These are phyloP conservation scores for Thecaphora frezii DNA, from an alignment of 1,284 basidiomycete species.

Conservation along the genomic window DNA sequence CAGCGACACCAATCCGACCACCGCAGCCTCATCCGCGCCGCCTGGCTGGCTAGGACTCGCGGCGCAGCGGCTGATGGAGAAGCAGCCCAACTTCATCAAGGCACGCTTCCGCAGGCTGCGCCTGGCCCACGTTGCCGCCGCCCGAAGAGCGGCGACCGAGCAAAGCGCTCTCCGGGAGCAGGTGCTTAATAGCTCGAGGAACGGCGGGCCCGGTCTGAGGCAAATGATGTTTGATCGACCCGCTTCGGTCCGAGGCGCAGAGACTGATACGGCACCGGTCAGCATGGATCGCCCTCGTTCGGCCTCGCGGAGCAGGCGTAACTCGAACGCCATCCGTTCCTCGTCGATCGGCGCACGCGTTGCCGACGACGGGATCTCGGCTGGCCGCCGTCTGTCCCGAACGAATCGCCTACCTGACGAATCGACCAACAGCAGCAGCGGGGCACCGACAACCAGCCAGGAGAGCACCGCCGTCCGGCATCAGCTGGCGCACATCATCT, in stretches of 20 bases:
- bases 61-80: constrained; percentile 30
- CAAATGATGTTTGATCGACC: constrained; percentile 47
- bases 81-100: constrained; percentile 47
- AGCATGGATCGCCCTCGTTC: not conserved
- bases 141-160: constrained; percentile 42
- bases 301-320: constrained; percentile 6
- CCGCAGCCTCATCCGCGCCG: constrained; percentile 25
- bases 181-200: constrained; percentile 37
- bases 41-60: constrained; percentile 33
- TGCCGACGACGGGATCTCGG: not conserved
- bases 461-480: not conserved
- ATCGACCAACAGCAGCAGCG: no score
- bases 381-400: not conserved
- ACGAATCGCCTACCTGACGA: not conserved
- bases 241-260: constrained; percentile 10
- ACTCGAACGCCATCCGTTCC: not conserved
- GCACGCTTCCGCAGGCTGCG: constrained; percentile 44
- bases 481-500: not conserved
- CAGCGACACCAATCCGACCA: constrained; percentile 44
- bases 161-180: constrained; percentile 47
- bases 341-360: not conserved
- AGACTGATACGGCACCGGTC: not conserved
- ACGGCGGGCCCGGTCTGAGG: constrained; percentile 34
- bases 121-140: constrained; percentile 47
- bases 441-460: not conserved